Conservation (phyloP, 2,329 filamentous ascomycete genomes). For the Meredithiella fracta region DNA sequence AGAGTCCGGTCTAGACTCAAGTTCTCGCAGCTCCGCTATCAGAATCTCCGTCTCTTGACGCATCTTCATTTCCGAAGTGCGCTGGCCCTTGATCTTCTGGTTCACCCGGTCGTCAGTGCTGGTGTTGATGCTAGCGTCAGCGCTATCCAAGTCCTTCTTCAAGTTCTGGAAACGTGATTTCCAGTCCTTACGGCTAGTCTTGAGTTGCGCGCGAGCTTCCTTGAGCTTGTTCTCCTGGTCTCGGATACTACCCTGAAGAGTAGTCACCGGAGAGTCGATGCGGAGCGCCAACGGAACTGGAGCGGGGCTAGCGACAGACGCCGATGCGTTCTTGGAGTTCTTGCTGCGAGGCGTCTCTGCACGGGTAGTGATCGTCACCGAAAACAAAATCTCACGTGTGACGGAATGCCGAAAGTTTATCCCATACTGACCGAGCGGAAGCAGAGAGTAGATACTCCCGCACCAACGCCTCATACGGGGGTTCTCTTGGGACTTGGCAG, state of each 20-base stretch:
- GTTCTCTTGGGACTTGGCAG: background rate
- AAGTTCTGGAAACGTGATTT: constrained; percentile 49
- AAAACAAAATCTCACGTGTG: constrained; percentile 51
- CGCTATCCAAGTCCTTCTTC: constrained; percentile 57
- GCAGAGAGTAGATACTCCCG: constrained; percentile 52
- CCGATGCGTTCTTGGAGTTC: constrained; percentile 21
- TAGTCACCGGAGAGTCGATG: constrained; percentile 61
- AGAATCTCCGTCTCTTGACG: constrained; percentile 38
- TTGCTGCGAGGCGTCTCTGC: constrained; percentile 21
- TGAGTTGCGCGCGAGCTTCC: constrained; percentile 53
- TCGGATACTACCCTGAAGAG: constrained; percentile 58
- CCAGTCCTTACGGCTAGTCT: constrained; percentile 58
- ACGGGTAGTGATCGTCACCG: constrained; percentile 54
- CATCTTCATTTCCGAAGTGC: constrained; percentile 52
- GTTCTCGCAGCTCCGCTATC: constrained; percentile 26
- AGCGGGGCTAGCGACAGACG: constrained; percentile 16
- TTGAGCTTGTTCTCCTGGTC: constrained; percentile 53
- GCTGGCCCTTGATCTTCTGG: constrained; percentile 60
- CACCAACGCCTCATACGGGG: constrained; percentile 36
- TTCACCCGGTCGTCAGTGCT: constrained; percentile 60
- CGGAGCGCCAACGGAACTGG: constrained; percentile 42
- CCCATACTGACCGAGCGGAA: constrained; percentile 59
- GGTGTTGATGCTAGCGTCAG: constrained; percentile 49
- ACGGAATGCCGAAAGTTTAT: constrained; percentile 59
- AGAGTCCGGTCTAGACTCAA: constrained; percentile 47